These are phyloP conservation scores for Suhomyces panamericanus DNA, from an alignment of 1,139 yeast genomes.

Conservation along the genomic window DNA sequence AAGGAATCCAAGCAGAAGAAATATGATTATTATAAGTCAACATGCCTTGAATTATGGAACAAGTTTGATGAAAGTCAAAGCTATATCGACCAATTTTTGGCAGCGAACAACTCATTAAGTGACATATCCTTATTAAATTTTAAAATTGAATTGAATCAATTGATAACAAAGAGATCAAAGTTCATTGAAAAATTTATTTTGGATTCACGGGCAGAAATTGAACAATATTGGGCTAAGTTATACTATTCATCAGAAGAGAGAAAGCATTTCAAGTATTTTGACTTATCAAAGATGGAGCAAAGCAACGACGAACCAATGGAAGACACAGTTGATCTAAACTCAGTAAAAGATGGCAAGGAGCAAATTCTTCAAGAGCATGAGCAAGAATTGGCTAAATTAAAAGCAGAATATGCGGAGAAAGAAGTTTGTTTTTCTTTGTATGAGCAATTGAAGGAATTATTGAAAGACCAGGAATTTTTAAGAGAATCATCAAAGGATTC, in stretches of 20 bases:
- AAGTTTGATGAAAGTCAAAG: constrained; percentile 46
- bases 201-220: constrained; percentile 60
- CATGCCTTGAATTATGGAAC: constrained; percentile 51
- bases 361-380: constrained; percentile 60
- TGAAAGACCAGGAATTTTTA: constrained; percentile 61
- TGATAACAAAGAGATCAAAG: constrained; percentile 60
- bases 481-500: constrained; percentile 77
- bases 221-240: constrained; percentile 60
- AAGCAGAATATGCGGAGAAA: constrained; percentile 50
- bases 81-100: constrained; percentile 38
- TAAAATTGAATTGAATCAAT: constrained; percentile 55
- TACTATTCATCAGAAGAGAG: constrained; percentile 54
- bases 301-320: neutral
- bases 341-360: constrained; percentile 40
- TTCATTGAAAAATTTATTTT: constrained; percentile 67
- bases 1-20: constrained; percentile 36
- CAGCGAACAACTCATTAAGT: constrained; percentile 37
- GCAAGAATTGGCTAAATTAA: constrained; percentile 53
- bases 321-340: neutral
- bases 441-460: constrained; percentile 53
- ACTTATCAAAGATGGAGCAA: constrained; percentile 6
- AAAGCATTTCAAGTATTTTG: constrained; percentile 34
- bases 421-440: constrained; percentile 57
- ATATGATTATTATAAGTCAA: constrained; percentile 30
- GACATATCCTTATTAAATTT: constrained; percentile 41